Evolutionary conservation across 371 early-diverging fungal species (phyloP).

Genomic region (Umbelopsis sp.): DNA sequence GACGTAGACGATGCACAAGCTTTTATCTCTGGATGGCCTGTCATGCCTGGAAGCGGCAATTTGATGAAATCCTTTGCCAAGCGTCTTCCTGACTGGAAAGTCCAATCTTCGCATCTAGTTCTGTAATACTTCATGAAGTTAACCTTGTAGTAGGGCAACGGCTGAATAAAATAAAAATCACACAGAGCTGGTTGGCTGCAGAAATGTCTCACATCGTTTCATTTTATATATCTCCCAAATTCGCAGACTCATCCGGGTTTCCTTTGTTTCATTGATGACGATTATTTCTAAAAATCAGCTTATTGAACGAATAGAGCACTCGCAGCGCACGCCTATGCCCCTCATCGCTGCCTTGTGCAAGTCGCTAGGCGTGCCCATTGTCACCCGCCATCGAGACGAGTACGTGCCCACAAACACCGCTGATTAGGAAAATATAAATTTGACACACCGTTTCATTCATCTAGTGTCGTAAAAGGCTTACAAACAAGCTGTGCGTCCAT

Average conservation of each 20-base stretch:
- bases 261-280: constrained; percentile 6
- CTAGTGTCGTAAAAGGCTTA: constrained; percentile 31
- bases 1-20: constrained; percentile 34
- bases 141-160: too few relatives aligned
- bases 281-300: constrained; percentile 1
- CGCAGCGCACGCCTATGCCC: not conserved
- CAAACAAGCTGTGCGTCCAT: constrained; percentile 29
- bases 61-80: constrained; percentile 22
- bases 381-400: not conserved
- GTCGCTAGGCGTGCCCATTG: not conserved
- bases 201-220: not conserved
- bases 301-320: not conserved
- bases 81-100: constrained; percentile 1
- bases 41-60: constrained; percentile 36
- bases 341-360: not conserved
- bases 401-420: not conserved
- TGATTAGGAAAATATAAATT: not conserved
- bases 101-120: too few relatives aligned
- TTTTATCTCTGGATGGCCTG: constrained; percentile 47
- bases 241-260: not conserved
- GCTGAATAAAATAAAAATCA: too few relatives aligned
- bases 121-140: too few relatives aligned
- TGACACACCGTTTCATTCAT: not conserved
- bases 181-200: not conserved
- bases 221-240: not conserved